Conservation (phyloP, 352 stramenopile genomes). For the Thalassiosira livingstoniorum region DNA sequence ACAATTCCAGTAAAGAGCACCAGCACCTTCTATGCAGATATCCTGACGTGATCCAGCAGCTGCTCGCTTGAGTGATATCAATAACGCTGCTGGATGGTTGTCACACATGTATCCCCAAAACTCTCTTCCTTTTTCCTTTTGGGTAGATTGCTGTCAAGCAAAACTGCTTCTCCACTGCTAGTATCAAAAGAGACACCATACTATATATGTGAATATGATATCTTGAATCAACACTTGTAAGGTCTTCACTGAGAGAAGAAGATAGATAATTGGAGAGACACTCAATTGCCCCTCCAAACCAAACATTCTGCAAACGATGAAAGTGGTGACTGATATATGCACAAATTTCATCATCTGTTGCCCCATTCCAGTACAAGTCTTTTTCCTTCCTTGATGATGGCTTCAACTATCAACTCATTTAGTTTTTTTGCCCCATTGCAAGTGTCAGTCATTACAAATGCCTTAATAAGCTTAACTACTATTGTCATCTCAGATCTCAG, state of each 20-base stretch:
- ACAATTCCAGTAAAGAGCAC: conserved; percentile 40
- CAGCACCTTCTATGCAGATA: conserved; percentile 26
- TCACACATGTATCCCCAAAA: conserved; percentile 5
- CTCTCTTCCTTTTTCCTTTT: conserved; percentile 16
- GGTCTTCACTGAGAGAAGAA: not conserved
- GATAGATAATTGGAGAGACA: conserved; percentile 18
- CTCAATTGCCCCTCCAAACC: conserved; percentile 12
- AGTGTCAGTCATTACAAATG: conserved; percentile 9
- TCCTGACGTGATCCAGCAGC: conserved; percentile 31
- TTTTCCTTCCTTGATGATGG: not conserved
- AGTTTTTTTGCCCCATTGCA: not conserved
- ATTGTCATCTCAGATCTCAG: too few relatives aligned
- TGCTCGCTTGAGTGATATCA: conserved; percentile 22
- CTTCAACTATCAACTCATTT: not conserved
- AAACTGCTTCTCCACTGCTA: conserved; percentile 32
- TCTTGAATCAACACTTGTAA: conserved; percentile 30
- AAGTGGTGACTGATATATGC: not conserved
- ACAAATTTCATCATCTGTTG: not conserved
- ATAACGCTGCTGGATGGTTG: conserved; percentile 9
- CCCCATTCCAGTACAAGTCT: not conserved
- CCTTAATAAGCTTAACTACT: not conserved
- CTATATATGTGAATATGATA: conserved; percentile 11
- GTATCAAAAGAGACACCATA: not conserved
- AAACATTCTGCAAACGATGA: conserved; percentile 29
- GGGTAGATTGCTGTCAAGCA: conserved; percentile 9